A percentile compares a stretch with the other conserved stretches of the same genome.
These are phyloP conservation scores for Penicillium robsamsonii DNA, from an alignment of 495 filamentous ascomycete genomes.

Conservation along the genomic window DNA sequence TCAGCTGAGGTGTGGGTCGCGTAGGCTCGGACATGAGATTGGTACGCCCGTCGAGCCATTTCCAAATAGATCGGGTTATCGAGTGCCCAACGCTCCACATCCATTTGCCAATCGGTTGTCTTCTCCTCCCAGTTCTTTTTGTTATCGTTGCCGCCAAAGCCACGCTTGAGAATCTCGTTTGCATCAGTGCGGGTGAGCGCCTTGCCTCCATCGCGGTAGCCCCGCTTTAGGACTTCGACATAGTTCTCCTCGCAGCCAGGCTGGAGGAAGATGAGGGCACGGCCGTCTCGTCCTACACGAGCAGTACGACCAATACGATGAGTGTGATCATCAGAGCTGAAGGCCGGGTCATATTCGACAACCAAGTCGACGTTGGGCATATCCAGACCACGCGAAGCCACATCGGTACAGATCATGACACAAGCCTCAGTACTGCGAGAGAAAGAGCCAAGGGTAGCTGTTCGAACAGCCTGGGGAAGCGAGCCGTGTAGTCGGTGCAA, in stretches of 20 bases:
- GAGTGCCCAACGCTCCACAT: slow-evolving; percentile 68
- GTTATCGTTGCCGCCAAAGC: slow-evolving; percentile 49
- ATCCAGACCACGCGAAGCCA: slow-evolving; percentile 91
- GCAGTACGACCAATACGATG: slow-evolving; percentile 95
- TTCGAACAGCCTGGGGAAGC: slow-evolving; percentile 81
- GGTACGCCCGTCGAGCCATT: slow-evolving; percentile 75
- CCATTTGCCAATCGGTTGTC: slow-evolving; percentile 75
- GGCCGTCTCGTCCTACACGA: slow-evolving; percentile 84
- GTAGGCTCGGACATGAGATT: slow-evolving; percentile 90
- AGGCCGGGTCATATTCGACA: slow-evolving; percentile 92
- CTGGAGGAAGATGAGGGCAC: slow-evolving; percentile 82
- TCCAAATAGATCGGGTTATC: slow-evolving; percentile 61
- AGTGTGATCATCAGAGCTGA: slow-evolving; percentile 84
- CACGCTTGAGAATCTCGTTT: slow-evolving; percentile 61
- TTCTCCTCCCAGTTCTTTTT: slow-evolving; percentile 61
- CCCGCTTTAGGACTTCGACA: slow-evolving; percentile 64
- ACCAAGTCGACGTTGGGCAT: slow-evolving; percentile 91
- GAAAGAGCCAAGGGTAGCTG: slow-evolving; percentile 78
- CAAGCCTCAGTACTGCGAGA: slow-evolving; percentile 59
- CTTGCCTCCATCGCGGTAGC: slow-evolving; percentile 55
- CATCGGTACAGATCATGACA: slow-evolving; percentile 89
- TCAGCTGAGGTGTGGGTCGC: slow-evolving; percentile 87
- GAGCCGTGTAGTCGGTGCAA: slow-evolving; percentile 92
- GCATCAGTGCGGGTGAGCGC: slow-evolving; percentile 53
- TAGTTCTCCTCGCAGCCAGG: slow-evolving; percentile 92